Evolutionary conservation across 1,139 yeast genomes (phyloP).

Genomic region (Saccharomyces pastorianus): DNA sequence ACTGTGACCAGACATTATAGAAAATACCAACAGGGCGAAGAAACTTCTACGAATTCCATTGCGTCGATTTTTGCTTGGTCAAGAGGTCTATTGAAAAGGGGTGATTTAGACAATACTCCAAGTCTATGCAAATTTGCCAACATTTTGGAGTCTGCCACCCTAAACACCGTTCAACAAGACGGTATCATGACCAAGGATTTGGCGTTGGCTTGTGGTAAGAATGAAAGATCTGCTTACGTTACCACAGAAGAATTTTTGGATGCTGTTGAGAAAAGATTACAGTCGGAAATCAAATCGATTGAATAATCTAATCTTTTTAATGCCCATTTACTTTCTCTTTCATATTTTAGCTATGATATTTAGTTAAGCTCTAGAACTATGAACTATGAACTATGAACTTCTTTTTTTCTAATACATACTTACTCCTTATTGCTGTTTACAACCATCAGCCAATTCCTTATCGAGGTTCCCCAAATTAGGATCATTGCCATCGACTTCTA

Average conservation of each 20-base stretch:
- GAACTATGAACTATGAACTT: neutral
- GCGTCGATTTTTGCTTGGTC: conserved; percentile 84
- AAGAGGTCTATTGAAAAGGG: conserved; percentile 77
- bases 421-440: conserved; percentile 25
- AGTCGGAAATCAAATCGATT: conserved; percentile 18
- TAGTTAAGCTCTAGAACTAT: neutral
- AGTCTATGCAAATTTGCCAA: conserved; percentile 63
- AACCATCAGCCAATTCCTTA: conserved; percentile 36
- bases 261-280: conserved; percentile 49
- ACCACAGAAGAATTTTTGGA: conserved; percentile 71
- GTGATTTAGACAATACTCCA: conserved; percentile 63
- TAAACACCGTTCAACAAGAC: conserved; percentile 64
- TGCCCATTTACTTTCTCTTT: neutral
- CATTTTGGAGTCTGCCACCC: conserved; percentile 56
- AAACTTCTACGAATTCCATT: conserved; percentile 76
- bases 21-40: conserved; percentile 77
- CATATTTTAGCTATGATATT: neutral
- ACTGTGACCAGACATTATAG: conserved; percentile 82
- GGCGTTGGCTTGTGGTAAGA: conserved; percentile 64
- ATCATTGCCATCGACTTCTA: conserved; percentile 34
- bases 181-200: conserved; percentile 78
- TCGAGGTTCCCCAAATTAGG: conserved; percentile 37
- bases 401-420: neutral
- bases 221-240: conserved; percentile 57
- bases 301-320: conserved; percentile 8